A percentile compares a stretch with the other conserved stretches of the same genome.
These are phyloP conservation scores for Antarctomyces pellizariae DNA, from an alignment of 495 filamentous ascomycete species.

Conservation along the genomic window DNA sequence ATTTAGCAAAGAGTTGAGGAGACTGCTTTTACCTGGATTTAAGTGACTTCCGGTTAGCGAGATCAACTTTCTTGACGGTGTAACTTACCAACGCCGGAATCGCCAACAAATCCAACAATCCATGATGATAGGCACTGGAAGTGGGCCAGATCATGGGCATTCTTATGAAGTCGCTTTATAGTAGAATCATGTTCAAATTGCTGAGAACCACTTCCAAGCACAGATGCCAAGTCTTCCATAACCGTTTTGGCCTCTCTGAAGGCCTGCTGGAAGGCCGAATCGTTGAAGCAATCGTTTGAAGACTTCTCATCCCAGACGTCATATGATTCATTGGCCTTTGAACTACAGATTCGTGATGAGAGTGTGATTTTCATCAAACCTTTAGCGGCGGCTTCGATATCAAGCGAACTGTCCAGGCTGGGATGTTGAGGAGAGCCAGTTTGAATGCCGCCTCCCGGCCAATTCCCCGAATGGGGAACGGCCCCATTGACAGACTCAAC, in stretches of 20 bases:
- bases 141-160: slow-evolving; percentile 10
- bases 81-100: slow-evolving; percentile 10
- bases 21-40: slow-evolving; percentile 5
- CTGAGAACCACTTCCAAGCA: slow-evolving; percentile 13
- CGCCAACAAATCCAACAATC: slow-evolving; percentile 19
- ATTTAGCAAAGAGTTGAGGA: slow-evolving; percentile 6
- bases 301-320: slow-evolving; percentile 15
- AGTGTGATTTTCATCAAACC: too few species aligned
- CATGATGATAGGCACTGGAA: slow-evolving; percentile 16
- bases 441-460: too few species aligned
- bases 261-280: slow-evolving; percentile 13
- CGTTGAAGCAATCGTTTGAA: slow-evolving; percentile 14
- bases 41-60: slow-evolving; percentile 1
- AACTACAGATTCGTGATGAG: too few species aligned
- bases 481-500: too few species aligned
- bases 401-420: too few species aligned
- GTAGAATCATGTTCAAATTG: slow-evolving; percentile 14
- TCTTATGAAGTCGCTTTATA: slow-evolving; percentile 12
- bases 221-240: slow-evolving; percentile 10
- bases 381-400: too few species aligned
- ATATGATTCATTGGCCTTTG: slow-evolving; percentile 3
- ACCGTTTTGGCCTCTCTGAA: slow-evolving; percentile 11
- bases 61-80: too few species aligned
- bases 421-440: too few species aligned
- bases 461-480: too few species aligned